Percentiles rank a stretch among this genome's conserved stretches.
phyloP scores from a whole-genome alignment of 257 asterid genomes.

The Solanum chiquidenum region DNA sequence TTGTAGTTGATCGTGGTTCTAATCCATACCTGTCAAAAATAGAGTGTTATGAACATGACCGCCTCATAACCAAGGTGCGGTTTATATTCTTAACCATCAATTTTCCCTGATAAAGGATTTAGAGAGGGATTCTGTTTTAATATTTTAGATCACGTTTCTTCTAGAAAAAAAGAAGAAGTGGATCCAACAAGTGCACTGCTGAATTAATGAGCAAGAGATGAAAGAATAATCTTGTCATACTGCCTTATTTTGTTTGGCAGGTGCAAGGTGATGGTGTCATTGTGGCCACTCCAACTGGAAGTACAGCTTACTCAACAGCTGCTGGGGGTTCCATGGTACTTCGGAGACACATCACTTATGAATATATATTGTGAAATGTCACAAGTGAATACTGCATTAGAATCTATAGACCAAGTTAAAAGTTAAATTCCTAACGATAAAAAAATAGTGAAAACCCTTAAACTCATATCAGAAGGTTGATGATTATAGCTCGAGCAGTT shows the following conservation, averaged over 20 bases:
- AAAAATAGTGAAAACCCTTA: not conserved
- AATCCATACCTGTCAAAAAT: constrained; percentile 96
- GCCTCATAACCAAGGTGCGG: constrained; percentile 89
- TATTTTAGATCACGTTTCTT: not conserved
- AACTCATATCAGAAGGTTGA: not conserved
- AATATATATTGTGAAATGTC: not conserved
- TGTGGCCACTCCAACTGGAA: constrained; percentile 98
- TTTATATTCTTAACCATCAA: not conserved
- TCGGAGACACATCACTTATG: not conserved
- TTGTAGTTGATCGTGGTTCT: constrained; percentile 97
- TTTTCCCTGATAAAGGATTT: not conserved
- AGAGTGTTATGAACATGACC: constrained; percentile 95
- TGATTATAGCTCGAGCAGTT: not conserved
- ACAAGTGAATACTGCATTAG: not conserved
- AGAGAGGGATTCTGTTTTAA: not conserved
- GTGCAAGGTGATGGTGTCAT: constrained; percentile 99
- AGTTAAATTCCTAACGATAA: not conserved
- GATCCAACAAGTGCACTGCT: not conserved
- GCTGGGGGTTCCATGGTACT: constrained; percentile 98
- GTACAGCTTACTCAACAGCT: constrained; percentile 98
- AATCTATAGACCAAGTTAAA: not conserved
- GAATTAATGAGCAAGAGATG: not conserved
- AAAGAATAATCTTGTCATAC: not conserved
- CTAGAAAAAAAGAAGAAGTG: not conserved
- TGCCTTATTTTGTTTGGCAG: constrained; percentile 20